These are phyloP conservation scores for Paxillus involutus DNA, from an alignment of 768 basidiomycete species.

Conservation along the genomic window DNA sequence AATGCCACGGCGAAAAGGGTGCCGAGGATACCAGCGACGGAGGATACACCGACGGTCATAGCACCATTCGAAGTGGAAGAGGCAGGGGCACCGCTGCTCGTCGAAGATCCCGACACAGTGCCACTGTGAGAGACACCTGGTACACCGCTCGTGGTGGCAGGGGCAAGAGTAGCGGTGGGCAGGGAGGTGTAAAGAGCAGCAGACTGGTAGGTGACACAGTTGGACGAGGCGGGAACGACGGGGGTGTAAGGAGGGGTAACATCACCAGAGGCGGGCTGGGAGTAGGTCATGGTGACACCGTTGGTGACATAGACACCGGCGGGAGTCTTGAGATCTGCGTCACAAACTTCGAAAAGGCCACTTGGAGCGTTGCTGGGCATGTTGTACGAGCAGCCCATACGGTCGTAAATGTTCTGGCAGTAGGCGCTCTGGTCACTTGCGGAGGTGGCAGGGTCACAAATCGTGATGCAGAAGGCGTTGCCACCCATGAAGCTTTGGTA, in stretches of 20 bases:
- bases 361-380: slow-evolving; percentile 61
- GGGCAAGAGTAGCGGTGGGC: slow-evolving; percentile 7
- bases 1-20: slow-evolving; percentile 36
- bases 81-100: slow-evolving; percentile 15
- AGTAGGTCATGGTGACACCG: slow-evolving; percentile 43
- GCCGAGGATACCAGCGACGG: slow-evolving; percentile 33
- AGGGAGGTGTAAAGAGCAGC: slow-evolving; percentile 34
- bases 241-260: slow-evolving; percentile 42
- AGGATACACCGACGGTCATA: slow-evolving; percentile 29
- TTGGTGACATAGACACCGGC: slow-evolving; percentile 50
- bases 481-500: slow-evolving; percentile 68
- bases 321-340: slow-evolving; percentile 60
- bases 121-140: neutral
- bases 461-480: slow-evolving; percentile 64
- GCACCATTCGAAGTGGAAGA: slow-evolving; percentile 21
- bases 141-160: neutral
- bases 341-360: slow-evolving; percentile 63
- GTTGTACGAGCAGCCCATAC: slow-evolving; percentile 73
- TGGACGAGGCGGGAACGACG: slow-evolving; percentile 40
- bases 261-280: slow-evolving; percentile 39
- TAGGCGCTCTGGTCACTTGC: slow-evolving; percentile 39
- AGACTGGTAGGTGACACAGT: slow-evolving; percentile 41
- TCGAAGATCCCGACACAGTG: neutral
- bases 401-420: slow-evolving; percentile 75
- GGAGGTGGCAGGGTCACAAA: slow-evolving; percentile 56